Conservation (phyloP, 768 basidiomycete genomes). For the Boletus rubroflammeus region DNA sequence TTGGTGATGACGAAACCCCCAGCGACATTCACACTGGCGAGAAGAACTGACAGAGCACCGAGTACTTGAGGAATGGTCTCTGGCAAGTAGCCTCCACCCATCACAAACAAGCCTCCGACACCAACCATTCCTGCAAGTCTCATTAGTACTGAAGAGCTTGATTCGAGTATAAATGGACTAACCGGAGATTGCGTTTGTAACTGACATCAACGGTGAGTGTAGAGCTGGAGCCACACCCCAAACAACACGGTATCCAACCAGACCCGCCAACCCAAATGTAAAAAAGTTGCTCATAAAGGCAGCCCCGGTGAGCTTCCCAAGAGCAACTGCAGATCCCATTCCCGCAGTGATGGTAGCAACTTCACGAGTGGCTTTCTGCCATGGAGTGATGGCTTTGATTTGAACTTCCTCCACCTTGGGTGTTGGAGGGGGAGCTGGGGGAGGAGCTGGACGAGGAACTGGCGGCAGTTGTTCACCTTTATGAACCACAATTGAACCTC, state of each 20-base stretch:
- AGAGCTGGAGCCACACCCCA: constrained; percentile 88
- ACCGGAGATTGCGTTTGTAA: constrained; percentile 87
- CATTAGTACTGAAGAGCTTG: neutral
- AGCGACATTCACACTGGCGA: constrained; percentile 84
- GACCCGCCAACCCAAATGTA: constrained; percentile 80
- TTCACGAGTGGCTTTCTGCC: constrained; percentile 76
- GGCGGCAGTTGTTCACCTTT: constrained; percentile 64
- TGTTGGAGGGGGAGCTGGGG: constrained; percentile 53
- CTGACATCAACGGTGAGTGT: constrained; percentile 88
- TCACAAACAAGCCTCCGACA: constrained; percentile 82
- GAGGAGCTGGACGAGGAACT: constrained; percentile 63
- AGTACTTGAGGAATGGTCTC: constrained; percentile 76
- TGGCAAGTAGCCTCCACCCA: constrained; percentile 85
- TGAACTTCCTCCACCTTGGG: constrained; percentile 44
- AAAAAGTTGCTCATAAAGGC: constrained; percentile 89
- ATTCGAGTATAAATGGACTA: constrained; percentile 25
- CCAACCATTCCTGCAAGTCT: constrained; percentile 61
- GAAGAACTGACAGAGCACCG: constrained; percentile 78
- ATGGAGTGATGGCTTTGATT: constrained; percentile 68
- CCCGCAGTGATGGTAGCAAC: constrained; percentile 72
- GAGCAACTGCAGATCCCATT: constrained; percentile 66
- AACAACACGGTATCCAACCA: constrained; percentile 85
- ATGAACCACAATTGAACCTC: constrained; percentile 74
- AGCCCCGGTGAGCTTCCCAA: constrained; percentile 77
- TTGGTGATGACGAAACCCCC: constrained; percentile 89